These are phyloP conservation scores for Flammula alnicola DNA, from an alignment of 1,284 basidiomycete species.

Conservation along the genomic window DNA sequence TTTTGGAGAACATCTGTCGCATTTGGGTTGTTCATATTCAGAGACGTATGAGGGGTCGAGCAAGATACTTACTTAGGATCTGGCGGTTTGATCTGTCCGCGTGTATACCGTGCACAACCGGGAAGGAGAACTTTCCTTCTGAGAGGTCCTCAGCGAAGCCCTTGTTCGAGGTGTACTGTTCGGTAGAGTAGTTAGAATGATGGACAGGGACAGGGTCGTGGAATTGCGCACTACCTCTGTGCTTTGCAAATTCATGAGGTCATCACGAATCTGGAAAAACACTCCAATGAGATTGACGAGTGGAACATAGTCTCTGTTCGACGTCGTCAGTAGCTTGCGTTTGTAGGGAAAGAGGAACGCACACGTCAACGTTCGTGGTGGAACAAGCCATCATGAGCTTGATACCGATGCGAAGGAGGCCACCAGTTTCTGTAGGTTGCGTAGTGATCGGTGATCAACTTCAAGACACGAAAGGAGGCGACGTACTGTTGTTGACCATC, in stretches of 20 bases:
- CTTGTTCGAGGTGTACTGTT: conserved; percentile 88
- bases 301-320: conserved; percentile 82
- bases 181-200: conserved; percentile 1
- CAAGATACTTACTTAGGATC: conserved; percentile 71
- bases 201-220: not conserved
- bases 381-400: conserved; percentile 96
- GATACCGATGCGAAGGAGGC: conserved; percentile 89
- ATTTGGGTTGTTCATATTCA: too few species aligned
- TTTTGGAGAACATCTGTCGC: conserved; percentile 85
- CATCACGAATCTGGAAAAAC: conserved; percentile 96
- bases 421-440: conserved; percentile 86
- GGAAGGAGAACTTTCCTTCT: conserved; percentile 97
- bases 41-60: too few species aligned
- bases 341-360: conserved; percentile 27
- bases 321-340: conserved; percentile 3
- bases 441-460: not conserved
- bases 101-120: conserved; percentile 88
- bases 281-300: conserved; percentile 94
- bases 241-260: conserved; percentile 95
- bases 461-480: not conserved
- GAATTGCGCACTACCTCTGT: conserved; percentile 57
- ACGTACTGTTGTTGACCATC: conserved; percentile 96
- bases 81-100: conserved; percentile 76
- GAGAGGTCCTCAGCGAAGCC: conserved; percentile 95
- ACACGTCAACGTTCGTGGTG: conserved; percentile 62